phyloP scores from a whole-genome alignment of 1,284 basidiomycete species.

The Heterobasidion occidentale region DNA sequence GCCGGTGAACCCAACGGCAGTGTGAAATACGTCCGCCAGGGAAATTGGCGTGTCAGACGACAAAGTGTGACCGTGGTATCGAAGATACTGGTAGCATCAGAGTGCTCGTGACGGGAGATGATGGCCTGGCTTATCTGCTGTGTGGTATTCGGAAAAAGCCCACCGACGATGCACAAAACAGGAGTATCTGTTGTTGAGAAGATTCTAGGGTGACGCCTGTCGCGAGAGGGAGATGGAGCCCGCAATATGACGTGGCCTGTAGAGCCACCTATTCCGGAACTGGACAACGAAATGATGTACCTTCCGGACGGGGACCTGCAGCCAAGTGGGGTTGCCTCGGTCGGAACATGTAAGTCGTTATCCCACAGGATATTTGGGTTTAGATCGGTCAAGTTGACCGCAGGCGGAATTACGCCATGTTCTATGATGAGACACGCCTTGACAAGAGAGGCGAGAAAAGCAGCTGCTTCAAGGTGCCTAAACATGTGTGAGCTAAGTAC shows the following conservation, averaged over 20 bases:
- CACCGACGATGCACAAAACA: slow-evolving; percentile 25
- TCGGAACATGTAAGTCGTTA: slow-evolving; percentile 18
- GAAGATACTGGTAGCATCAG: slow-evolving; percentile 7
- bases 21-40: slow-evolving; percentile 22
- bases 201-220: background rate
- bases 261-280: slow-evolving; percentile 36
- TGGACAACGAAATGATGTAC: slow-evolving; percentile 29
- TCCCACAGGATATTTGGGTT: slow-evolving; percentile 34
- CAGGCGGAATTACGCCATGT: slow-evolving; percentile 28
- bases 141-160: slow-evolving; percentile 16
- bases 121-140: too few species aligned
- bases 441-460: slow-evolving; percentile 32
- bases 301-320: slow-evolving; percentile 8
- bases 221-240: slow-evolving; percentile 16
- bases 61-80: slow-evolving; percentile 14
- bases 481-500: slow-evolving; percentile 2
- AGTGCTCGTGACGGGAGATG: background rate
- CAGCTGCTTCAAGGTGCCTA: slow-evolving; percentile 33
- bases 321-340: slow-evolving; percentile 14
- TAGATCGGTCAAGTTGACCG: slow-evolving; percentile 24
- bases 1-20: too few species aligned
- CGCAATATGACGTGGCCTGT: slow-evolving; percentile 33
- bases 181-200: slow-evolving; percentile 8
- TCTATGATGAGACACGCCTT: slow-evolving; percentile 34
- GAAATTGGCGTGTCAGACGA: slow-evolving; percentile 23